phyloP scores from a whole-genome alignment of 768 basidiomycete genomes.

The Lepiota venenata region DNA sequence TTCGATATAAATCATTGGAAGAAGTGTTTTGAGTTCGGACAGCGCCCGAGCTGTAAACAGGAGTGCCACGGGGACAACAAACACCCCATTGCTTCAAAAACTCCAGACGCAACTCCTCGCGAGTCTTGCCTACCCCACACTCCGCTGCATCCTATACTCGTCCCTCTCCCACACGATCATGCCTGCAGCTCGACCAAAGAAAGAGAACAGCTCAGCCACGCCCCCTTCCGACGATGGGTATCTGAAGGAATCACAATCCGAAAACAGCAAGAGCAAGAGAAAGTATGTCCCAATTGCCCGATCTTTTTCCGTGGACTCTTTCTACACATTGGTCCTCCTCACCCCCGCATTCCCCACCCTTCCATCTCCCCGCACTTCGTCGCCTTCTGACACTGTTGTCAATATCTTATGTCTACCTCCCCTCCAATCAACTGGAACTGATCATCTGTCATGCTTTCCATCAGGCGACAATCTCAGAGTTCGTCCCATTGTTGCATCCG shows the following conservation, averaged over 20 bases:
- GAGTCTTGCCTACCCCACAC: constrained; percentile 16
- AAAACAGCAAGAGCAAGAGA: constrained; percentile 76
- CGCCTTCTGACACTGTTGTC: constrained; percentile 18
- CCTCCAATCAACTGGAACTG: constrained; percentile 32
- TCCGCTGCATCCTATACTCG: constrained; percentile 26
- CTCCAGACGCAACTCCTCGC: constrained; percentile 21
- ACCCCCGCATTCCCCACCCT: constrained; percentile 40
- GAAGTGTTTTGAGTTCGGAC: constrained; percentile 28
- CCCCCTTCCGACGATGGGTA: constrained; percentile 63
- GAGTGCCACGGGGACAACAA: constrained; percentile 39
- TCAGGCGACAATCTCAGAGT: constrained; percentile 86
- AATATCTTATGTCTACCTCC: constrained; percentile 19
- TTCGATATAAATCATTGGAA: constrained; percentile 35
- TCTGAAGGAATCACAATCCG: constrained; percentile 52
- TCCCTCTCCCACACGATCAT: constrained; percentile 38
- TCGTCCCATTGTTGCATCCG: constrained; percentile 23
- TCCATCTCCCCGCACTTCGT: constrained; percentile 27
- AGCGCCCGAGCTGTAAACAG: constrained; percentile 38
- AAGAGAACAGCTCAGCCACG: constrained; percentile 58
- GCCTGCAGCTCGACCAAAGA: constrained; percentile 67
- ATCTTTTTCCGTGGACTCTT: constrained; percentile 51
- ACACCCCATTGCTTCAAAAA: constrained; percentile 35
- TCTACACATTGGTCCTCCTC: constrained; percentile 31
- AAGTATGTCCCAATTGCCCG: constrained; percentile 63
- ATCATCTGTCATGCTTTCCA: constrained; percentile 22